Conservation (phyloP, 2,329 filamentous ascomycete species). For the Xylariaceae sp. region DNA sequence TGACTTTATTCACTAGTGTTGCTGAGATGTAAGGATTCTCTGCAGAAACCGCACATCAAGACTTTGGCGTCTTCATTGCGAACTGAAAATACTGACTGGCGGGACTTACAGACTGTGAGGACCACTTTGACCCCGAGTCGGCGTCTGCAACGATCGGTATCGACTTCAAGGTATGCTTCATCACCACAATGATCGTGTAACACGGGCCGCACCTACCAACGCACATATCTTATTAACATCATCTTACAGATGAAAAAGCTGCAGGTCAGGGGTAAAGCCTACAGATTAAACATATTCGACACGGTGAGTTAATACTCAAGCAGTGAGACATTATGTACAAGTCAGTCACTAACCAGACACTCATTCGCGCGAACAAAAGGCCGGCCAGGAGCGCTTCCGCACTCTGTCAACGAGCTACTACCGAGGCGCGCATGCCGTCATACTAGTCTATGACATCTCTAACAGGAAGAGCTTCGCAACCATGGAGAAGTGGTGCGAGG, state of each 20-base stretch:
- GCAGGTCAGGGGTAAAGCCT: slow-evolving; percentile 47
- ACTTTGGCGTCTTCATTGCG: background rate
- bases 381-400: slow-evolving; percentile 46
- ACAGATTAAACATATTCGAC: slow-evolving; percentile 51
- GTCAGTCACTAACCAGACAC: background rate
- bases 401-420: slow-evolving; percentile 49
- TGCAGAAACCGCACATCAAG: background rate
- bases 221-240: background rate
- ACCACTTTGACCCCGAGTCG: slow-evolving; percentile 53
- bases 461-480: slow-evolving; percentile 46
- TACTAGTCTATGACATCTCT: slow-evolving; percentile 48
- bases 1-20: slow-evolving; percentile 38
- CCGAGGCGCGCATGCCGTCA: slow-evolving; percentile 46
- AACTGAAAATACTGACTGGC: background rate
- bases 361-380: slow-evolving; percentile 27
- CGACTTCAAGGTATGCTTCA: slow-evolving; percentile 47
- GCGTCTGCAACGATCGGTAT: slow-evolving; percentile 54
- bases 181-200: background rate
- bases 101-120: slow-evolving; percentile 41
- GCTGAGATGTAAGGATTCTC: slow-evolving; percentile 36
- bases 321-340: background rate
- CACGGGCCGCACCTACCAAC: background rate
- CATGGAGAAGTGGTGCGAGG: slow-evolving; percentile 53
- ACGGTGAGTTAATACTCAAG: slow-evolving; percentile 34
- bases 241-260: slow-evolving; percentile 47